Base-by-base conservation (phyloP, 1,284 basidiomycete genomes). In the Ganoderma multipileum region DNA sequence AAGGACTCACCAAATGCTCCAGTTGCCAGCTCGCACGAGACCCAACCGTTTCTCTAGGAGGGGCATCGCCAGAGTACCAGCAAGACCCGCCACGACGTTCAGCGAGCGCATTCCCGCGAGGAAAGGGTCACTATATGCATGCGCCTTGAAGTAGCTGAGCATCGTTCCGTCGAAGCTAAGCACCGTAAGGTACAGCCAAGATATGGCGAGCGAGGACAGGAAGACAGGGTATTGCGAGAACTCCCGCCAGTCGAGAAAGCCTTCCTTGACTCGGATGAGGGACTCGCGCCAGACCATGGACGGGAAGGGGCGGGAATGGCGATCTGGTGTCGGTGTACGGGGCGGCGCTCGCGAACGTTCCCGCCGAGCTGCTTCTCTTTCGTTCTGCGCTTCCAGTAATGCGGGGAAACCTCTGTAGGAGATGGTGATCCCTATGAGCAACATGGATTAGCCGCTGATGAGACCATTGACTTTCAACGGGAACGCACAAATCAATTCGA, bases 71-170 rank as follows among this genome's bases (percentile, higher is more conserved):
- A 85, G 70, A 0, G 86, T 88, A 0, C 86, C 86, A 0, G 81
- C 64, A 1, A 87, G 77, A 1, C 86, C 85, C 0, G 83, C 80
- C 3, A 81, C 65, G 7, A 85, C 84, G 68, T 83, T 84, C 2
- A 85, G 70, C 3, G 81, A 86, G 5, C 87, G 79, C 84, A 88
- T 87, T 0, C 83, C 86, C 0, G 87, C 86, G 23, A 89, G 80
- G 73, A 88, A 86, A 0, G 84, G 79, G 70, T 89, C 86, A 16
- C 79, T 79, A 69, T 83, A 87, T n/a, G 73, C 69, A 50, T 82
- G 79, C 0, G 81, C 80, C 71, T 87, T 86, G 26, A 86, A 79
- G 73, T 82, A 87, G 0, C 81, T 78, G 30, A 87, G 74, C 83
- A 87, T 84, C 0, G 81, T 85, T 7, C 85, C 85, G 70, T 86